Evolutionary conservation across 2,329 filamentous ascomycete genomes (phyloP), one percentile per base, ranked within the genome.

Genomic region (Chalaropsis thielavioides): DNA sequence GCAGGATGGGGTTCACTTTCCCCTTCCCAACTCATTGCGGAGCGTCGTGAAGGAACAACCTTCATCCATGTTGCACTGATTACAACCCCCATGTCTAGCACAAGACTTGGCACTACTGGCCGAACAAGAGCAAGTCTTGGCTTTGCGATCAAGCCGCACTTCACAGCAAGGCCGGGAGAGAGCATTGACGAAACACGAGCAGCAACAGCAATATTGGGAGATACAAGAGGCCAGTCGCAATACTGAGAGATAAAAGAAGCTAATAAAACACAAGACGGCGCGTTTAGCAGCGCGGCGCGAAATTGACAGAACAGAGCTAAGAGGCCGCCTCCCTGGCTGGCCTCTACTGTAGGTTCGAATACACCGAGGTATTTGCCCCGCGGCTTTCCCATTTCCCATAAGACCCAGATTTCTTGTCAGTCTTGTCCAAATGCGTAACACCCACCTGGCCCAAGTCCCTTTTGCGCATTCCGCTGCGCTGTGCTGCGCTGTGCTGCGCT

Each of bases 41-140:
- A 56, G 51, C 49, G n/a, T 46, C 19, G 7, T 56, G 51, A 35
- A 56, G 51, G 51, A 56, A 56, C 51, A 56, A 56, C 22, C 51
- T 56, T 31, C 51, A 56, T 35, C 51, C 51, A 56, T 31, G 31
- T 56, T 8, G 22, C 11, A 31, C 51, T 56, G 51, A 56, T 56
- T 56, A 35, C 24, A 56, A 13, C n/a, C 24, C 51, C 51, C 51
- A 56, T 56, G 51, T 56, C 51, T 56, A 56, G 51, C 51, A 56
- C 51, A 22, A 35, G 51, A 56, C 6, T 56, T 56, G 27, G 44
- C n/a, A 49, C 44, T 4, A n/a, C 44, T n/a, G 6, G 17, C 44
- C 19, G 44, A 22, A 10, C 51, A 31, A 35, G 22, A 35, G 13
- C 51, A 11, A n/a, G 22, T 7, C 51, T 56, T 56, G 24, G 51